phyloP scores from a whole-genome alignment of 306 rosid genomes.

The Cucumis sativus region Cucumber_9930_V3 NC_026657.2:32065001-32065500 shows the following conservation, averaged over 20 bases:
- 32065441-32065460: neutral
- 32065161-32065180: neutral
- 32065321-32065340: neutral
- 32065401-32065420: too few relatives aligned
- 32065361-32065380: too few relatives aligned
- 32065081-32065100: neutral
- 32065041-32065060: neutral
- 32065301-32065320: neutral
- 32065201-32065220: neutral
- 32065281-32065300: neutral
- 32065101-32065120: neutral
- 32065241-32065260: neutral
- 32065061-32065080: neutral
- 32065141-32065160: constrained; percentile 3
- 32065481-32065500: too few relatives aligned
- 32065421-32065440: too few relatives aligned
- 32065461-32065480: neutral
- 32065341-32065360: neutral
- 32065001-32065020: neutral
- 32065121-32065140: neutral
- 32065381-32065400: too few relatives aligned
- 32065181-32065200: constrained; percentile 3
- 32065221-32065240: neutral
- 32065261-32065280: neutral
- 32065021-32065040: neutral